Evolutionary conservation across 192 early-diverging fungal genomes (phyloP), one percentile per base, ranked within the genome.

Genomic region (Rhizophagus prolifer): DNA sequence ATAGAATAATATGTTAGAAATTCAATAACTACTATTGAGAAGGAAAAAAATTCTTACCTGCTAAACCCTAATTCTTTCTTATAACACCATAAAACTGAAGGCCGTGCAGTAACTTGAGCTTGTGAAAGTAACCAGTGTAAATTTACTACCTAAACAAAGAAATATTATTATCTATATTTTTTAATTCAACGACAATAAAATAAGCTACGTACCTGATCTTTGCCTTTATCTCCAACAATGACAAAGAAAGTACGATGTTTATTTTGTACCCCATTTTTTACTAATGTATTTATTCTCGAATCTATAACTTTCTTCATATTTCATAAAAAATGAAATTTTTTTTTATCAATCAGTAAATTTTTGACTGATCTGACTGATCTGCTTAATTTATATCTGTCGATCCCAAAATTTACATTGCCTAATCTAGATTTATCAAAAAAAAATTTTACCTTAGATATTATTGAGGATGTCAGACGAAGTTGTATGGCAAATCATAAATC

Each of bases 41-140:
- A 13, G 25, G 4, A 28, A 44, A 25, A 21, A n/a, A 8, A 58
- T 8, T 5, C 59, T 34, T 80, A 87, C 90, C 85, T 92, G 46
- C 88, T 94, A 83, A 99, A 99, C 9, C 96, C 95, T 1, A 99
- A 89, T 3, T 98, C 96, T 83, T 98, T 99, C 80, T 99, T 98
- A 88, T 99, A 99, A 85, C 97, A 99, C 97, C 97, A 99, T 34
- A 99, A 90, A n/a, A 99, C 97, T 16, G 91, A 94, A 14, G 97
- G 96, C 41, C 96, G 85, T 9, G 92, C 90, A 1, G 93, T 88
- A 16, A 97, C 94, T 72, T 95, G 89, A 14, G 96, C 94, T 86
- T 99, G 96, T 34, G 95, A 94, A 14, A 98, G 86, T 75, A 99
- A 87, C 90, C 94, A 98, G 83, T 99, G 97, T 74, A 99, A 86